Conservation (phyloP, 192 early-diverging fungal species). For the Entophlyctis luteolus region DNA sequence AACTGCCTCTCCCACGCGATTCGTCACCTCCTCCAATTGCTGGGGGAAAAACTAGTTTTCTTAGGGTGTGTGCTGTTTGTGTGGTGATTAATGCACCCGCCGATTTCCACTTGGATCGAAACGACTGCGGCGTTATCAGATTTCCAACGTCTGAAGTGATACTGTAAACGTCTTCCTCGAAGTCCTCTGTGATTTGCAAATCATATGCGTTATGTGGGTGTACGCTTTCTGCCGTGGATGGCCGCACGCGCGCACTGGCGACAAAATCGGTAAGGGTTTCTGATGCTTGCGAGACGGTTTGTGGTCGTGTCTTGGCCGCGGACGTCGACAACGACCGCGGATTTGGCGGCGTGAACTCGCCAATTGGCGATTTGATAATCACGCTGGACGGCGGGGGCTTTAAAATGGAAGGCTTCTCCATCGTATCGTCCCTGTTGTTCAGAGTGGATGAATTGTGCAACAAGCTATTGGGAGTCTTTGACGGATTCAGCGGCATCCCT, state of each 20-base stretch:
- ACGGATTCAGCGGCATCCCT: not conserved
- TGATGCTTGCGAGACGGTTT: not conserved
- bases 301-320: too few species aligned
- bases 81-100: slow-evolving; percentile 12
- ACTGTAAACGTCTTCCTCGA: slow-evolving; percentile 25
- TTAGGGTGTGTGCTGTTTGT: slow-evolving; percentile 3
- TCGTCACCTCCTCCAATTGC: slow-evolving; percentile 6
- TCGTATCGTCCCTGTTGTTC: not conserved
- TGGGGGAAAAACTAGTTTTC: slow-evolving; percentile 20
- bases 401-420: too few species aligned
- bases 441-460: not conserved
- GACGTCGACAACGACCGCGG: slow-evolving; percentile 1
- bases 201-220: not conserved
- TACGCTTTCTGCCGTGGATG: not conserved
- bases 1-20: slow-evolving; percentile 2
- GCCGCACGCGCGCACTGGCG: not conserved
- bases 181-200: slow-evolving; percentile 27
- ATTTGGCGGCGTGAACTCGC: slow-evolving; percentile 14
- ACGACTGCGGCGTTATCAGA: not conserved
- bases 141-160: not conserved
- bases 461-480: not conserved
- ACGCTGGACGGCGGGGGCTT: not conserved
- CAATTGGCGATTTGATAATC: slow-evolving; percentile 16
- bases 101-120: not conserved
- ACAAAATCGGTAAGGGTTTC: not conserved